These are phyloP conservation scores for Mallotus repandus DNA, from an alignment of 441 rosid species.

Conservation along the genomic window DNA sequence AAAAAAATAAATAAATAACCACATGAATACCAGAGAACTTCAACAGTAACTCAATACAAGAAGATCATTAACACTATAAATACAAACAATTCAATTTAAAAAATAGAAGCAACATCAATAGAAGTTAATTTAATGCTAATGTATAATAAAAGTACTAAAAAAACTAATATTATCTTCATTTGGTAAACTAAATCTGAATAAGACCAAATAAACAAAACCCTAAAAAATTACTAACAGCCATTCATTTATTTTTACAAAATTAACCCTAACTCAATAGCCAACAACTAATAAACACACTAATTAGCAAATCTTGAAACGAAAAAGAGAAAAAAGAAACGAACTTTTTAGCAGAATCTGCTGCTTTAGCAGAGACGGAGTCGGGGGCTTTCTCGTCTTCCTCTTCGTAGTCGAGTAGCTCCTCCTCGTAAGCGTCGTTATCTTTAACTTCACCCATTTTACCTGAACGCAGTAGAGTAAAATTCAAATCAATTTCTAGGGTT, in stretches of 20 bases:
- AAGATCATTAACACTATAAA: background rate
- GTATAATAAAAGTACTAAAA: too few species aligned
- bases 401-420: conserved; percentile 95
- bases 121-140: too few species aligned
- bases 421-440: conserved; percentile 94
- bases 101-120: too few species aligned
- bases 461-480: background rate
- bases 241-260: too few species aligned
- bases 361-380: conserved; percentile 65
- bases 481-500: background rate
- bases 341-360: conserved; percentile 81
- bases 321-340: conserved; percentile 18
- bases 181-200: too few species aligned
- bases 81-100: background rate
- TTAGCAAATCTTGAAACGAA: background rate
- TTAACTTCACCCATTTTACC: conserved; percentile 79
- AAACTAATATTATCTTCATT: too few species aligned
- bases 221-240: too few species aligned
- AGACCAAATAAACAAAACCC: too few species aligned
- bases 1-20: background rate
- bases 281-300: background rate
- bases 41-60: background rate
- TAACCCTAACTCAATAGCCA: background rate
- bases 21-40: background rate
- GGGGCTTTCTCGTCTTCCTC: conserved; percentile 87